Conservation (phyloP, 129 eudicot genomes). For the Chrysanthemum makinoi region DNA sequence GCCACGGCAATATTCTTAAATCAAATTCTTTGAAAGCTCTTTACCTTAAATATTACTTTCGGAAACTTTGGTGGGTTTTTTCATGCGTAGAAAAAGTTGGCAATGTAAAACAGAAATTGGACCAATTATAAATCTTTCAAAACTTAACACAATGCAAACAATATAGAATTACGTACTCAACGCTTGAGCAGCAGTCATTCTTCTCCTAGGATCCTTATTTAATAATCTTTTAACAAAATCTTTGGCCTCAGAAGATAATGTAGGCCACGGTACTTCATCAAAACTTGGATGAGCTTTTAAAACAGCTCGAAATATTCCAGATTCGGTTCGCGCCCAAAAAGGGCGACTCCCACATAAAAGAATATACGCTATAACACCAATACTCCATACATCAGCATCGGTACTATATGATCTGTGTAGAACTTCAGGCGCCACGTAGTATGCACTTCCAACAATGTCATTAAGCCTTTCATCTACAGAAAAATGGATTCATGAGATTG, state of each 20-base stretch:
- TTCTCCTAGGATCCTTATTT: slow-evolving; percentile 83
- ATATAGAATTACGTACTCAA: slow-evolving; percentile 43
- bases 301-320: slow-evolving; percentile 39
- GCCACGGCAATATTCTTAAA: neutral
- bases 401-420: slow-evolving; percentile 34
- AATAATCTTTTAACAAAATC: slow-evolving; percentile 82
- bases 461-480: slow-evolving; percentile 87
- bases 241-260: slow-evolving; percentile 71
- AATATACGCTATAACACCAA: slow-evolving; percentile 64
- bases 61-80: neutral
- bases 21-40: neutral
- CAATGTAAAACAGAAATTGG: neutral
- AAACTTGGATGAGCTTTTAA: slow-evolving; percentile 39
- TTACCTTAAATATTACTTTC: neutral
- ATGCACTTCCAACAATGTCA: slow-evolving; percentile 54
- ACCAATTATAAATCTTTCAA: neutral
- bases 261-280: slow-evolving; percentile 55
- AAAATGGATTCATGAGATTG: slow-evolving; percentile 8
- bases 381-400: slow-evolving; percentile 36
- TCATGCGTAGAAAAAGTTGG: neutral
- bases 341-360: slow-evolving; percentile 45
- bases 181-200: slow-evolving; percentile 97
- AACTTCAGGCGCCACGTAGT: slow-evolving; percentile 40
- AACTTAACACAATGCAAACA: neutral
- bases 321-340: slow-evolving; percentile 41